These are phyloP conservation scores for Citrus mangshanensis DNA, from an alignment of 345 rosid species.

Conservation along the genomic window DNA sequence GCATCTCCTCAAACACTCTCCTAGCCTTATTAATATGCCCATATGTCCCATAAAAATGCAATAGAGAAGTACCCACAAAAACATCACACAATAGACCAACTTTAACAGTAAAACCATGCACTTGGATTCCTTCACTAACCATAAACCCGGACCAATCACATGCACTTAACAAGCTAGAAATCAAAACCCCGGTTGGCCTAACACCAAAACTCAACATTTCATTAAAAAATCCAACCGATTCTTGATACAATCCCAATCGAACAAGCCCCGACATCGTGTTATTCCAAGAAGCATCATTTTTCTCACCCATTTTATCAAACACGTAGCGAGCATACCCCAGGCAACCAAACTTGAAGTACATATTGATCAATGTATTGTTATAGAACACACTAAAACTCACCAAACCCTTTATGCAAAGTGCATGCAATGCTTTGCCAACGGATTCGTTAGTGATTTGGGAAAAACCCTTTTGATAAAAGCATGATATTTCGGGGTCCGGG, in stretches of 20 bases:
- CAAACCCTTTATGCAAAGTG: slow-evolving; percentile 60
- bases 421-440: slow-evolving; percentile 71
- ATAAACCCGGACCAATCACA: slow-evolving; percentile 63
- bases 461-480: slow-evolving; percentile 69
- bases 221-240: slow-evolving; percentile 43
- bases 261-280: slow-evolving; percentile 73
- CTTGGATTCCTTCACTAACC: slow-evolving; percentile 64
- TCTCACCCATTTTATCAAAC: slow-evolving; percentile 70
- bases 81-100: slow-evolving; percentile 63
- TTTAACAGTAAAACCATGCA: slow-evolving; percentile 57
- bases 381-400: slow-evolving; percentile 38
- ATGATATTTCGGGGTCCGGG: slow-evolving; percentile 56
- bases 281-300: slow-evolving; percentile 82
- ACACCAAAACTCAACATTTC: slow-evolving; percentile 42
- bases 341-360: slow-evolving; percentile 60
- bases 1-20: slow-evolving; percentile 84
- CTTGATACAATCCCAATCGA: slow-evolving; percentile 41
- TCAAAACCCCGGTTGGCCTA: slow-evolving; percentile 51
- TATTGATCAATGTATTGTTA: slow-evolving; percentile 60
- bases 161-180: slow-evolving; percentile 73
- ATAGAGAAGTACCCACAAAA: slow-evolving; percentile 70
- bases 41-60: slow-evolving; percentile 72
- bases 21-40: slow-evolving; percentile 44
- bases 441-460: slow-evolving; percentile 53
- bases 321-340: slow-evolving; percentile 46